Evolutionary conservation across 352 stramenopile species (phyloP).

Genomic region (Detonula confervacea): DNA sequence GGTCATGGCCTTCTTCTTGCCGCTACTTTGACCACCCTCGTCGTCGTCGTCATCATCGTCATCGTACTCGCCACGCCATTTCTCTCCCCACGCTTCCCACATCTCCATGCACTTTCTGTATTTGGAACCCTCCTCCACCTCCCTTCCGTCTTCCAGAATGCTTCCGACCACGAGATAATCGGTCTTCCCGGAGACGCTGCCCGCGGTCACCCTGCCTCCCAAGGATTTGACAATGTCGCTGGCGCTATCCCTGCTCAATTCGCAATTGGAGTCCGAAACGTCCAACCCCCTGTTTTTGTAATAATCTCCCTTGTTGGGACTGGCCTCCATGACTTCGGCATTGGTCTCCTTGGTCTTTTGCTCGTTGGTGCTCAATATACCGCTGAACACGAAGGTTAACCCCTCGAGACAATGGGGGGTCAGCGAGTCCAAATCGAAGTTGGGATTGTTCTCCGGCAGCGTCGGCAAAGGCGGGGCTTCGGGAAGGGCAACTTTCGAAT

Average conservation of each 20-base stretch:
- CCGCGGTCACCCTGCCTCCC: constrained; percentile 83
- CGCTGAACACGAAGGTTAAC: constrained; percentile 60
- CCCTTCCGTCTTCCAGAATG: constrained; percentile 87
- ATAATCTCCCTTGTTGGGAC: constrained; percentile 45
- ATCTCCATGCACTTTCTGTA: constrained; percentile 89
- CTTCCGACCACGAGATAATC: constrained; percentile 84
- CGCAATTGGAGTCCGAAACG: background rate
- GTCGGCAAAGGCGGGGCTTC: constrained; percentile 4
- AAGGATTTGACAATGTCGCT: constrained; percentile 79
- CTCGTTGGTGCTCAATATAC: constrained; percentile 43
- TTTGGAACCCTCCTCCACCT: constrained; percentile 85
- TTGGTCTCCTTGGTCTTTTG: constrained; percentile 1
- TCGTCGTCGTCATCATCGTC: background rate
- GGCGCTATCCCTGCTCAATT: constrained; percentile 63
- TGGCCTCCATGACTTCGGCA: background rate
- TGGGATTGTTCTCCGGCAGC: constrained; percentile 10
- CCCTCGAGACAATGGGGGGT: constrained; percentile 47
- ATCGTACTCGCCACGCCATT: constrained; percentile 10
- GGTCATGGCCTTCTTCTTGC: constrained; percentile 1
- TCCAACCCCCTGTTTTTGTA: constrained; percentile 12
- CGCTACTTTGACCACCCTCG: constrained; percentile 20
- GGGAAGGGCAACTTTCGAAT: background rate
- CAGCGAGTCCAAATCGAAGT: constrained; percentile 26
- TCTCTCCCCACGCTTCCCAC: constrained; percentile 36
- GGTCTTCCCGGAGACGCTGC: constrained; percentile 86